Base-by-base conservation (phyloP, 179 eudicot genomes). In the Heliamphora pulchella region DNA sequence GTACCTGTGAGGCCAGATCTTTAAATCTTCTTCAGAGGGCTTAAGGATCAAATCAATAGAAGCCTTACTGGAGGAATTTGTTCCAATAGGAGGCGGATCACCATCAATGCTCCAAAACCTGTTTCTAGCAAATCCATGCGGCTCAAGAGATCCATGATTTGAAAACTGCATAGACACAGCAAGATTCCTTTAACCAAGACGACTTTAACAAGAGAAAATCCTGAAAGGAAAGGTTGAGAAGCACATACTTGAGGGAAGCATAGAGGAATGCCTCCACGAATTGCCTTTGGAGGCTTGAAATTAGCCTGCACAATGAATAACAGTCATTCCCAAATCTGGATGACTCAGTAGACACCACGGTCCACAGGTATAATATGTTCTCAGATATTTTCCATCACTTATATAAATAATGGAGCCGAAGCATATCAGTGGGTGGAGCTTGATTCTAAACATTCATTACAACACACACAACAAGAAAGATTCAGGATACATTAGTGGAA, bases 221-320 rank as follows among this genome's bases (percentile, higher is more conserved):
- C 39, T 8, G 47, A 48, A 43, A n/a, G 62, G 72, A 73, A 76
- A 46, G 70, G 61, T 63, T 17, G 9, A 79, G 72, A 69, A 75
- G 75, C 51, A 78, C 89, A 80, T 85, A 94, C 99, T 85, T 94
- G 98, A 74, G 98, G 99, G 81, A 96, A 96, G 89, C 99, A 96
- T 77, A 96, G 86, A 22, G 99, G 98, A 85, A 96, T 96, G 76
- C 99, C 99, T 80, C 99, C 99, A 78, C 98, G 96, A 79, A 94
- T 96, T 67, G 98, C 85, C 84, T 94, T 96, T 3, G 98, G 97
- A 83, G 98, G 94, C 87, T 90, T 92, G 82, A 88, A 94, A 77
- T 84, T 88, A 76, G 98, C 96, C 98, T 96, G 89, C 81, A 85
- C 44, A 86, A 61, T 77, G 47, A 68, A 73, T 50, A 64, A 64